A percentile compares a stretch with the other conserved stretches of the same genome.
phyloP scores from a whole-genome alignment of 1,139 yeast species.

The Trichomonascaceae sp. region DNA sequence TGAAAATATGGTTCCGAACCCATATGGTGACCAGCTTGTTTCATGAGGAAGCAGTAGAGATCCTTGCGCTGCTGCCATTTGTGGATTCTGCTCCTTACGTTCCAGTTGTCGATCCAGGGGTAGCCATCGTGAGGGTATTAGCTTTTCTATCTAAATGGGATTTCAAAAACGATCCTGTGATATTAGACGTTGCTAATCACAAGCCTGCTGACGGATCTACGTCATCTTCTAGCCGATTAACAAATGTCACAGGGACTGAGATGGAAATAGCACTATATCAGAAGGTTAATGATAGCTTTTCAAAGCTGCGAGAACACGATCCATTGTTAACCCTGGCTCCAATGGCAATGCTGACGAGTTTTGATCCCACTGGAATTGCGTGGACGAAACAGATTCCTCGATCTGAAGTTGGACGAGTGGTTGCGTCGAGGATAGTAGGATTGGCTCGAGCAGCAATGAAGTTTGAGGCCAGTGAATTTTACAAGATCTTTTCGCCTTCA shows the following conservation, averaged over 20 bases:
- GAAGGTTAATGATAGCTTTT: conserved; percentile 57
- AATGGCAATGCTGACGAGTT: conserved; percentile 72
- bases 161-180: conserved; percentile 83
- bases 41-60: conserved; percentile 71
- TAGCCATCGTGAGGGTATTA: conserved; percentile 74
- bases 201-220: conserved; percentile 33
- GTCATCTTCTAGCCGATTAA: conserved; percentile 22
- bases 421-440: conserved; percentile 83
- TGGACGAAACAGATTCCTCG: conserved; percentile 71
- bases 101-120: conserved; percentile 68
- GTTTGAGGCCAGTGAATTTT: conserved; percentile 36
- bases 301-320: conserved; percentile 61
- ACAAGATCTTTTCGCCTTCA: conserved; percentile 67
- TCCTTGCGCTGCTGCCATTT: conserved; percentile 77
- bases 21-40: conserved; percentile 61
- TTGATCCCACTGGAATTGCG: conserved; percentile 74
- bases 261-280: conserved; percentile 60
- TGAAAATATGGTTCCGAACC: conserved; percentile 70
- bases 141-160: conserved; percentile 79
- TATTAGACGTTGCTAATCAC: conserved; percentile 58
- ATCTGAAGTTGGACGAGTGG: conserved; percentile 42
- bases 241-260: conserved; percentile 45
- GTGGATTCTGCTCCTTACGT: conserved; percentile 80
- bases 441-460: conserved; percentile 65
- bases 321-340: conserved; percentile 78